A percentile compares a stretch with the other conserved stretches of the same genome.
Evolutionary conservation across 1,284 basidiomycete genomes (phyloP).

Genomic region (Coniophora puteana): DNA sequence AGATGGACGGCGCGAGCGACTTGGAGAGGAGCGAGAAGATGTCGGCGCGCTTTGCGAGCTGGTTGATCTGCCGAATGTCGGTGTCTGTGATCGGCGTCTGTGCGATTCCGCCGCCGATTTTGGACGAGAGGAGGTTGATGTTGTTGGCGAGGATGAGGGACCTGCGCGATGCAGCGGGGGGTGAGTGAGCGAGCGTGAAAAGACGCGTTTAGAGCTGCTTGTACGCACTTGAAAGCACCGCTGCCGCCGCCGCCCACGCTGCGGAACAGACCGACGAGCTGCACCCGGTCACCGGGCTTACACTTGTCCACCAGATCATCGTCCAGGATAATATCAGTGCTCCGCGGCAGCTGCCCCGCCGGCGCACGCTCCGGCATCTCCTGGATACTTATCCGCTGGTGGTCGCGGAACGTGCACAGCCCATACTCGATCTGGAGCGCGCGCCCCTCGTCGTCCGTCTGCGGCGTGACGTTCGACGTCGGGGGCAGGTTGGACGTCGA

Average conservation of each 20-base stretch:
- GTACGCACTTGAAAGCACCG: conserved; percentile 87
- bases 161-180: conserved; percentile 38
- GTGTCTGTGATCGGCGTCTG: conserved; percentile 91
- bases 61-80: conserved; percentile 97
- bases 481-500: conserved; percentile 83
- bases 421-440: conserved; percentile 93
- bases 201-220: no score
- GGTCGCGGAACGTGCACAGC: conserved; percentile 89
- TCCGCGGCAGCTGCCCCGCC: conserved; percentile 93
- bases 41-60: conserved; percentile 82
- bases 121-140: conserved; percentile 94
- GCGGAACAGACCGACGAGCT: conserved; percentile 94
- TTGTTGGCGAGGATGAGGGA: conserved; percentile 96
- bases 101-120: conserved; percentile 94
- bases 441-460: conserved; percentile 88
- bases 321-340: conserved; percentile 93
- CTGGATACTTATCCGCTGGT: conserved; percentile 97
- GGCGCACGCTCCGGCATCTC: conserved; percentile 99
- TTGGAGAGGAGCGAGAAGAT: conserved; percentile 90
- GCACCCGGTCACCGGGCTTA: conserved; percentile 97
- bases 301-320: conserved; percentile 97
- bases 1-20: conserved; percentile 97
- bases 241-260: conserved; percentile 88
- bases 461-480: conserved; percentile 89
- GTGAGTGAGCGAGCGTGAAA: conserved; percentile 8